Evolutionary conservation across 805 yeast genomes (phyloP), one percentile per base, ranked within the genome.

Genomic region (Ogataea glucozyma): DNA sequence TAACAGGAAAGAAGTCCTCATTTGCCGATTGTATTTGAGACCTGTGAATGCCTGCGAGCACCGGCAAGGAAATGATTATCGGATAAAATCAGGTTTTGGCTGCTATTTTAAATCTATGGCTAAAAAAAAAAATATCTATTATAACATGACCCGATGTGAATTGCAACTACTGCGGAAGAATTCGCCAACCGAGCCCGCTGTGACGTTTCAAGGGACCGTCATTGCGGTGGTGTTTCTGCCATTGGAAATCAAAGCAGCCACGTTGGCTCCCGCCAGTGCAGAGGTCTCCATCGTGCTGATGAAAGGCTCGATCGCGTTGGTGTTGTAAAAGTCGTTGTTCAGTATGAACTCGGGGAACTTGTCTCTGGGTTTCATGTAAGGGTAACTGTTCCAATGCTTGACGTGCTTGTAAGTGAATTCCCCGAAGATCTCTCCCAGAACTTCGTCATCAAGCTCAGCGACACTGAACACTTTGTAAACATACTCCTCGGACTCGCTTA

Each of bases 211-310:
- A 14, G 59, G 59, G 10, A 57, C 42, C 2, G 32, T 29, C 11
- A 62, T 35, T 22, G 40, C 52, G 1, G 63, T 55, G 0, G 58
- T 57, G 38, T 65, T 65, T 22, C 40, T 40, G 1, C 62, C 66
- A 2, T 21, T 5, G 5, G 67, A 50, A 3, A 75, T 63, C 33
- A 73, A 52, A 1, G 68, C 73, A 4, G 80, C 79, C 18, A 71
- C 74, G 42, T 69, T 69, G 16, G 76, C 76, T 14, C 79, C 79
- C 1, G 74, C 70, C 20, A 75, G 50, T 1, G 77, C 71, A 8
- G 71, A 61, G 0, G 80, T 73, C 48, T 75, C 81, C 79, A 75
- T 72, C 0, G 79, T 75, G 41, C 76, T 70, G 37, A 73, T 63
- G 32, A 75, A 67, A 8, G 64, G 55, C 47, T 75, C 81, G 59